Percentiles rank a stretch among this genome's conserved stretches.
phyloP scores from a whole-genome alignment of 371 early-diverging fungal species.

The Nematocida ausubeli region DNA sequence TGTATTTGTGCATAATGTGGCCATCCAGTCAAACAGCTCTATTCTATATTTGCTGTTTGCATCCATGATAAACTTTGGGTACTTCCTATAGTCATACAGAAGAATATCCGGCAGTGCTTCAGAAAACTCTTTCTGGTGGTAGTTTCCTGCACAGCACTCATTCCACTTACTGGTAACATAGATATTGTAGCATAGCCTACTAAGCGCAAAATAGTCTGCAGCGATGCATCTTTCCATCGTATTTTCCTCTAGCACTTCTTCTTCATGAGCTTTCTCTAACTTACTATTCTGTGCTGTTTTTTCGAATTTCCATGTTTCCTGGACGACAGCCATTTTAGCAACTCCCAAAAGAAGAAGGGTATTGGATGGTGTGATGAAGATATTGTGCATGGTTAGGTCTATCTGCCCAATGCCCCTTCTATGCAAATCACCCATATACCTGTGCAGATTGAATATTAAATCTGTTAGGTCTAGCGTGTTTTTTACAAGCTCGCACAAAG shows the following conservation, averaged over 20 bases:
- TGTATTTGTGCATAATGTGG: constrained; percentile 6
- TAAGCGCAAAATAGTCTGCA: background rate
- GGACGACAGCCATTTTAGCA: background rate
- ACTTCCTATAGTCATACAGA: background rate
- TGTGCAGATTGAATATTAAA: background rate
- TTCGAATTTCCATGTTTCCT: background rate
- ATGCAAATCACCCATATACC: background rate
- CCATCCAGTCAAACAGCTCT: constrained; percentile 49
- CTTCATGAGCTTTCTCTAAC: background rate
- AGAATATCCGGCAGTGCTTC: background rate
- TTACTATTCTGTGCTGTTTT: background rate
- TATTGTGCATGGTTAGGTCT: background rate
- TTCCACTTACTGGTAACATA: background rate
- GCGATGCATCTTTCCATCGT: background rate
- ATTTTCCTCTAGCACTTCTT: background rate
- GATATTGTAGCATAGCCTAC: background rate
- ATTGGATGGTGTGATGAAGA: background rate
- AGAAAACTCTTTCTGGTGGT: background rate
- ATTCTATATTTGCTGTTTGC: background rate
- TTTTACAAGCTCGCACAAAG: background rate
- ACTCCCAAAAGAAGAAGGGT: background rate
- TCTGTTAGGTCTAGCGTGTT: background rate
- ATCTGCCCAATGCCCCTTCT: background rate
- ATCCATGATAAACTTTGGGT: background rate
- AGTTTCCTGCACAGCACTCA: background rate